phyloP scores from a whole-genome alignment of 805 yeast species.

The Teunomyces cretensis region DNA sequence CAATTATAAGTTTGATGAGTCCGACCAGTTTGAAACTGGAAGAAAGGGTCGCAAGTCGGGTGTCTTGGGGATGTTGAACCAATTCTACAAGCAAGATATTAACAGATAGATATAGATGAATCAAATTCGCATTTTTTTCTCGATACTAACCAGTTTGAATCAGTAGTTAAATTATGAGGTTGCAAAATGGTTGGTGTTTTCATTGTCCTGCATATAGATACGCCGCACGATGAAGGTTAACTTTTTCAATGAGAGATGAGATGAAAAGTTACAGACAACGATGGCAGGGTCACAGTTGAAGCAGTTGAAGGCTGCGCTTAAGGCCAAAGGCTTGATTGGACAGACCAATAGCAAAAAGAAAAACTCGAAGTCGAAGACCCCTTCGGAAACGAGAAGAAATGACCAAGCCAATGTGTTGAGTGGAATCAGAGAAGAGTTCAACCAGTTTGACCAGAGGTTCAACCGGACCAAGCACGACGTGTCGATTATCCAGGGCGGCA shows the following conservation, averaged over 20 bases:
- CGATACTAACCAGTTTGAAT: no score
- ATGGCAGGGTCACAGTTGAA: conserved; percentile 92
- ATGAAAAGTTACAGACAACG: not conserved
- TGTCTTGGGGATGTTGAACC: conserved; percentile 78
- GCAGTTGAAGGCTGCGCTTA: conserved; percentile 72
- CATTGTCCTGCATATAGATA: not conserved
- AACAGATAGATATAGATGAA: conserved; percentile 18
- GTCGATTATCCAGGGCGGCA: conserved; percentile 40
- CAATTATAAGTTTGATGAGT: conserved; percentile 22
- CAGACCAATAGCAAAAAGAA: conserved; percentile 69
- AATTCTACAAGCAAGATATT: conserved; percentile 61
- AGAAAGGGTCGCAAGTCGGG: conserved; percentile 44
- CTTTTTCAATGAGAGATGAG: conserved; percentile 4
- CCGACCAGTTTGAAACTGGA: conserved; percentile 34
- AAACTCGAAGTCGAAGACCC: conserved; percentile 46
- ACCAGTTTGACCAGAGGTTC: conserved; percentile 81
- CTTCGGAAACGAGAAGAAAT: conserved; percentile 68
- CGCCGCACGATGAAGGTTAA: conserved; percentile 6
- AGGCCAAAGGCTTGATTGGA: conserved; percentile 81
- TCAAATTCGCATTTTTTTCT: no score
- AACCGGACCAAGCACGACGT: conserved; percentile 63
- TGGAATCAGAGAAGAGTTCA: conserved; percentile 77
- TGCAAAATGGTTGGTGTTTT: not conserved
- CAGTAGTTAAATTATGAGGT: not conserved
- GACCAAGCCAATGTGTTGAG: conserved; percentile 56